phyloP scores from a whole-genome alignment of 306 rosid species.

The Betula pendula region DNA sequence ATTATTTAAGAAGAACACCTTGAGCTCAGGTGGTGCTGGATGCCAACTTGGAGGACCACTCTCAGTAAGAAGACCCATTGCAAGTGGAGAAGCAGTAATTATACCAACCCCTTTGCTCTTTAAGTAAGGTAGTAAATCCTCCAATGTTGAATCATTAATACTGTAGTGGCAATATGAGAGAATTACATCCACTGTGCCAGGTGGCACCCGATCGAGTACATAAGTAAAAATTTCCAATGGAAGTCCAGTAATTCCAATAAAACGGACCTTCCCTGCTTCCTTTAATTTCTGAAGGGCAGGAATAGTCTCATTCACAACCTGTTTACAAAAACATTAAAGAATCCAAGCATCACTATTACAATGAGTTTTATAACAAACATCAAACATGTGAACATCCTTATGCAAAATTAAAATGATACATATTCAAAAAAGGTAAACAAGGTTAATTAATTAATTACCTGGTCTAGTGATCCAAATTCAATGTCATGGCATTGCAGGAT shows the following conservation, averaged over 20 bases:
- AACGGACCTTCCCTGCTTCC: constrained; percentile 79
- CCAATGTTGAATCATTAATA: constrained; percentile 75
- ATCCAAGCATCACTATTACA: neutral
- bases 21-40: constrained; percentile 81
- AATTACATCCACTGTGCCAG: constrained; percentile 74
- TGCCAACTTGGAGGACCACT: constrained; percentile 95
- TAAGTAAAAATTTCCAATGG: constrained; percentile 70
- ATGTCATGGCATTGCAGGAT: constrained; percentile 92
- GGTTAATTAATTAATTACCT: constrained; percentile 39
- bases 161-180: constrained; percentile 82
- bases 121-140: constrained; percentile 74
- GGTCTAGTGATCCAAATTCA: constrained; percentile 82
- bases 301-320: constrained; percentile 84
- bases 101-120: constrained; percentile 86
- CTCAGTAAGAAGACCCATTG: constrained; percentile 96
- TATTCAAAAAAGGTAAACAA: neutral
- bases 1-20: constrained; percentile 39
- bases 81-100: constrained; percentile 82
- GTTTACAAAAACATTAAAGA: constrained; percentile 27
- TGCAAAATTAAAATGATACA: neutral
- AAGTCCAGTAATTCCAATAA: constrained; percentile 89
- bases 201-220: constrained; percentile 82
- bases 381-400: neutral
- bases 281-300: constrained; percentile 81
- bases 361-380: neutral